phyloP scores from a whole-genome alignment of 139 green algal genomes.

The Chlamydomonas sp. region DNA sequence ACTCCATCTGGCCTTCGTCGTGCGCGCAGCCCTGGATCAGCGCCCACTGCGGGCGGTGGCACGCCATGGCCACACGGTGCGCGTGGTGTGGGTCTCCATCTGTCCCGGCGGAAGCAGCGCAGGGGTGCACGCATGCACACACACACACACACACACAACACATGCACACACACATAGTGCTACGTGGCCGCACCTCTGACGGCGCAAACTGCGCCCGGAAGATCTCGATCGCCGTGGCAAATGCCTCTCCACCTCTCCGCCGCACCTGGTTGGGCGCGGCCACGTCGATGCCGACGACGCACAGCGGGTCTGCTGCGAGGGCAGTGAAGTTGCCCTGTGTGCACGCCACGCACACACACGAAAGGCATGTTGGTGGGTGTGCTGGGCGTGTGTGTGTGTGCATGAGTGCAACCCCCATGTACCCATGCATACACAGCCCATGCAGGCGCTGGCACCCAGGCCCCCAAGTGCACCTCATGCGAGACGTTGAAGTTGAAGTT shows the following conservation, averaged over 20 bases:
- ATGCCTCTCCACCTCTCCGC: background rate
- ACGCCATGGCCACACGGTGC: too few species aligned
- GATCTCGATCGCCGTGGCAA: background rate
- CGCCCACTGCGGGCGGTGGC: conserved; percentile 18
- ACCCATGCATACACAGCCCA: conserved; percentile 9
- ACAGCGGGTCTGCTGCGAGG: conserved; percentile 18
- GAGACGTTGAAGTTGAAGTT: conserved; percentile 38
- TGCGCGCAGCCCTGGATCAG: conserved; percentile 13
- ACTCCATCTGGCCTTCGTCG: conserved; percentile 13
- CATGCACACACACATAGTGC: conserved; percentile 1
- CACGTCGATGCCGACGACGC: conserved; percentile 17
- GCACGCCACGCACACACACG: too few species aligned
- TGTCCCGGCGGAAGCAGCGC: too few species aligned
- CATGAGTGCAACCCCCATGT: background rate
- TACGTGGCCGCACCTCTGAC: background rate
- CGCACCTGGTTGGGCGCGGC: conserved; percentile 14
- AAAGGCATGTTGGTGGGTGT: conserved; percentile 9
- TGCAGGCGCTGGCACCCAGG: background rate
- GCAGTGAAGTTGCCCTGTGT: conserved; percentile 26
- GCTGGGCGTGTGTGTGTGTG: background rate
- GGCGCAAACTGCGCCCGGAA: conserved; percentile 1
- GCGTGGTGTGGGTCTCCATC: too few species aligned
- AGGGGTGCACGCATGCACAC: too few species aligned
- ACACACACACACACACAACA: too few species aligned
- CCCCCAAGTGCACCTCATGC: conserved; percentile 21